Percentiles rank a stretch among this genome's conserved stretches.
Evolutionary conservation across 2,329 filamentous ascomycete genomes (phyloP).

Genomic region (Elsinoe fawcettii): DNA sequence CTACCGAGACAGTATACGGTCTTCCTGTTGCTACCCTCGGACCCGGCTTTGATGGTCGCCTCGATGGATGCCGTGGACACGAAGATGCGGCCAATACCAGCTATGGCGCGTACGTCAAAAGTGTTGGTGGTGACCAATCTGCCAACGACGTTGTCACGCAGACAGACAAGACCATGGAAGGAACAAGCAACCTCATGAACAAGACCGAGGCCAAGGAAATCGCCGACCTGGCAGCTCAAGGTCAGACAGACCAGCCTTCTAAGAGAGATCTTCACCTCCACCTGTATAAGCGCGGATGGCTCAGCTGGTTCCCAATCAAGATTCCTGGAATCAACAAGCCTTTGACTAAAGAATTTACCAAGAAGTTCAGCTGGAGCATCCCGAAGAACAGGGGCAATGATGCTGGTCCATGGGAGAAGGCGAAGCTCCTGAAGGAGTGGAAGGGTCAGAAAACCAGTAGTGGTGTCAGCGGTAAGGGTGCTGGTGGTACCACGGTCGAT

Average conservation of each 20-base stretch:
- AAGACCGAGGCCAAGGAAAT: not conserved
- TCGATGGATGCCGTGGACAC: not conserved
- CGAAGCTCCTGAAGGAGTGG: constrained; percentile 2
- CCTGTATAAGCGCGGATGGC: not conserved
- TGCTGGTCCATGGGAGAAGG: not conserved
- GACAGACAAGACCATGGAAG: not conserved
- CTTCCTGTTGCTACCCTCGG: not conserved
- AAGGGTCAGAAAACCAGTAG: not conserved
- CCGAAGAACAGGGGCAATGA: not conserved
- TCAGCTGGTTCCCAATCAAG: constrained; percentile 1
- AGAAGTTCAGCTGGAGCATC: not conserved
- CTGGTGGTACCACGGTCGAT: not conserved
- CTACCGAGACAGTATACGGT: not conserved
- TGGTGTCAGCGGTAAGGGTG: not conserved
- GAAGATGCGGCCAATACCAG: not conserved
- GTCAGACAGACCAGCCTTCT: not conserved
- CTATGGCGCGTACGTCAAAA: not conserved
- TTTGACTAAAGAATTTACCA: not conserved
- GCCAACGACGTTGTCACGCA: not conserved
- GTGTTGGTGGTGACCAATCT: not conserved
- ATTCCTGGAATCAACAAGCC: constrained; percentile 3
- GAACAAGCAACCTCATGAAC: not conserved
- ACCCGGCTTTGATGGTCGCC: not conserved
- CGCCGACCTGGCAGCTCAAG: not conserved
- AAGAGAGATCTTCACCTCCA: not conserved